These are phyloP conservation scores for Yamadazyma ubonensis DNA, from an alignment of 805 yeast species.

Conservation along the genomic window DNA sequence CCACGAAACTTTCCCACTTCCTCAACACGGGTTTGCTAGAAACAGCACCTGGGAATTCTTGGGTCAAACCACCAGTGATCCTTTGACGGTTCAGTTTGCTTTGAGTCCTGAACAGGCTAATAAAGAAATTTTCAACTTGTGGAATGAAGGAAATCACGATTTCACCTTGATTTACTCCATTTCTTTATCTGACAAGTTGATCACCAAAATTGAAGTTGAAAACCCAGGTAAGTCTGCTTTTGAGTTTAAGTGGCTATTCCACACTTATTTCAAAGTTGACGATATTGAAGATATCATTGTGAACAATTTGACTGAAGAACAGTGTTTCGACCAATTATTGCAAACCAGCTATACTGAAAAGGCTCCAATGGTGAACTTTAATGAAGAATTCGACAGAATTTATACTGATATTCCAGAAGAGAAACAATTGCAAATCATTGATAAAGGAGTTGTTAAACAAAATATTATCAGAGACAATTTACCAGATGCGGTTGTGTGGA, in stretches of 20 bases:
- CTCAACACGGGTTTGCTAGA: constrained; percentile 97
- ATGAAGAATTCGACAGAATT: constrained; percentile 81
- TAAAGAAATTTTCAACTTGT: constrained; percentile 53
- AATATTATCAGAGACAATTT: constrained; percentile 64
- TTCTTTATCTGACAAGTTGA: constrained; percentile 57
- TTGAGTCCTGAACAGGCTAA: constrained; percentile 82
- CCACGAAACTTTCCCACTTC: constrained; percentile 63
- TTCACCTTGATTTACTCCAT: constrained; percentile 76
- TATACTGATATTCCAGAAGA: constrained; percentile 60
- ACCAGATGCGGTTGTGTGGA: constrained; percentile 87
- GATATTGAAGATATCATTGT: constrained; percentile 80
- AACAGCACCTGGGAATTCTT: constrained; percentile 89
- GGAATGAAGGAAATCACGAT: constrained; percentile 57
- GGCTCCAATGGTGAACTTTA: constrained; percentile 71
- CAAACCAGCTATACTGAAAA: constrained; percentile 62
- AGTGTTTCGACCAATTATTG: constrained; percentile 74
- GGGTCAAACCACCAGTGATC: constrained; percentile 76
- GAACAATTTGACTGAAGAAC: constrained; percentile 71
- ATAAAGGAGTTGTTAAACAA: constrained; percentile 67
- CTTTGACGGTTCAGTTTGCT: constrained; percentile 81
- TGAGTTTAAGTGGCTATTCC: constrained; percentile 94
- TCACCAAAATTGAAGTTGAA: constrained; percentile 70
- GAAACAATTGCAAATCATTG: constrained; percentile 65
- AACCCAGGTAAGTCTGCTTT: constrained; percentile 65
- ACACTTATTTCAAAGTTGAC: constrained; percentile 73